Evolutionary conservation across 2,329 filamentous ascomycete species (phyloP).

Genomic region (Alternaria arborescens): DNA sequence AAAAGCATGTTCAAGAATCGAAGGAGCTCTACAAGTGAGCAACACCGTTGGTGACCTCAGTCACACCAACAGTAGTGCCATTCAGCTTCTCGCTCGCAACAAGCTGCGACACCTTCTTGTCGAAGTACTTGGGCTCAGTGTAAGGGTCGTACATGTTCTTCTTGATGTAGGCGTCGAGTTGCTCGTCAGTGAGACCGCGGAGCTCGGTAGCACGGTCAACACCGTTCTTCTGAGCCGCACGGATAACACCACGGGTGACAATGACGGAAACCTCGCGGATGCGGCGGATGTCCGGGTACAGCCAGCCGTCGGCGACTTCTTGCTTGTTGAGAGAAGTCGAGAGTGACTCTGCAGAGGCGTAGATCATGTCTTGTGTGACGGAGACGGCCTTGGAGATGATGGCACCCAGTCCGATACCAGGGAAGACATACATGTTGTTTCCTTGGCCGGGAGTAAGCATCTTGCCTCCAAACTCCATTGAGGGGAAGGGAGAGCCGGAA

Average conservation of each 20-base stretch:
- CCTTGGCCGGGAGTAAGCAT: slow-evolving; percentile 66
- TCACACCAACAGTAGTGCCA: slow-evolving; percentile 33
- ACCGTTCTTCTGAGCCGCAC: slow-evolving; percentile 82
- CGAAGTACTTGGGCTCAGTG: slow-evolving; percentile 54
- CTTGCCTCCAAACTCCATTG: slow-evolving; percentile 62
- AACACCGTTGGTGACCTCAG: slow-evolving; percentile 39
- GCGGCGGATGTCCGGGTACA: slow-evolving; percentile 90
- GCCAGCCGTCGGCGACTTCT: slow-evolving; percentile 82
- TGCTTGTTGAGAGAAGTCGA: slow-evolving; percentile 79
- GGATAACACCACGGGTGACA: slow-evolving; percentile 92
- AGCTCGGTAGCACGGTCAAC: slow-evolving; percentile 65
- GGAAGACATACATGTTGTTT: slow-evolving; percentile 95
- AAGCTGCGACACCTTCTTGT: slow-evolving; percentile 50
- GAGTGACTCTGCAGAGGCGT: slow-evolving; percentile 86
- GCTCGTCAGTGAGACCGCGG: slow-evolving; percentile 70
- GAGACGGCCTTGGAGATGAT: slow-evolving; percentile 88
- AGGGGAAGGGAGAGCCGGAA: slow-evolving; percentile 89
- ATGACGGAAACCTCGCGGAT: slow-evolving; percentile 89
- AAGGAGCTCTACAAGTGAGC: slow-evolving; percentile 42
- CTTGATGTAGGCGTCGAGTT: slow-evolving; percentile 73
- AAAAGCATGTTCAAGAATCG: slow-evolving; percentile 12
- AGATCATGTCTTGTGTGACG: slow-evolving; percentile 96
- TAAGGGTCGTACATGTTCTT: slow-evolving; percentile 62
- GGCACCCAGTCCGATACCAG: slow-evolving; percentile 90
- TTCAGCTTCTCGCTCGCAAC: slow-evolving; percentile 36